phyloP scores from a whole-genome alignment of 2,329 filamentous ascomycete genomes.

The Pyricularia sp. region DNA sequence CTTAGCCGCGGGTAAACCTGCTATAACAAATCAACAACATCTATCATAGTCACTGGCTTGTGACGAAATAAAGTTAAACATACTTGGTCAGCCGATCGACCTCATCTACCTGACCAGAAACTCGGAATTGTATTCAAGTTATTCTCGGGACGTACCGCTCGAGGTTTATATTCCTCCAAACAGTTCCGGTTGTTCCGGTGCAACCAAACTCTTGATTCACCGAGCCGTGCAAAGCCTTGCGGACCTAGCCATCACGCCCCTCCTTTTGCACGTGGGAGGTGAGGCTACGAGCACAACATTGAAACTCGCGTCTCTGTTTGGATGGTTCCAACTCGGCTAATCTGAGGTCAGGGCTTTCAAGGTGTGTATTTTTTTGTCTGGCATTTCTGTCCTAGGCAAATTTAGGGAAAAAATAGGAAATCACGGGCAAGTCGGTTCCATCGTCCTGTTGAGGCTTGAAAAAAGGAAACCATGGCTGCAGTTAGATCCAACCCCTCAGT shows the following conservation, averaged over 20 bases:
- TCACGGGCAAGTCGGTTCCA: background rate
- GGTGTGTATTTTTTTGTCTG: background rate
- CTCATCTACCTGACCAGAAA: background rate
- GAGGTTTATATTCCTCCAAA: background rate
- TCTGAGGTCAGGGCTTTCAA: background rate
- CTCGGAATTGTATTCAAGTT: background rate
- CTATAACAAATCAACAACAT: background rate
- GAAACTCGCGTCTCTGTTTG: background rate
- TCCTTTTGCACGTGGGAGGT: background rate
- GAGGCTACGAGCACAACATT: background rate
- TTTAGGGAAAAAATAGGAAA: too few relatives aligned
- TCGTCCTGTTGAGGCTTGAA: background rate
- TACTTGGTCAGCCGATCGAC: background rate
- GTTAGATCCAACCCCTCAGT: conserved; percentile 1
- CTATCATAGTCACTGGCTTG: background rate
- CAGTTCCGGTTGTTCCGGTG: background rate
- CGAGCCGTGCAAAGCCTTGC: background rate
- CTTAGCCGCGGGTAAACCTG: background rate
- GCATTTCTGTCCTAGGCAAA: background rate
- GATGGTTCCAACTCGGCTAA: background rate
- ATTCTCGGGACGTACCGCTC: background rate
- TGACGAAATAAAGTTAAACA: background rate
- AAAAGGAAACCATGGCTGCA: conserved; percentile 6
- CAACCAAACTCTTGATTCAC: background rate
- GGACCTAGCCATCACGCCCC: background rate